Conservation (phyloP, 2,329 filamentous ascomycete species). For the Fusarium sp. region DNA sequence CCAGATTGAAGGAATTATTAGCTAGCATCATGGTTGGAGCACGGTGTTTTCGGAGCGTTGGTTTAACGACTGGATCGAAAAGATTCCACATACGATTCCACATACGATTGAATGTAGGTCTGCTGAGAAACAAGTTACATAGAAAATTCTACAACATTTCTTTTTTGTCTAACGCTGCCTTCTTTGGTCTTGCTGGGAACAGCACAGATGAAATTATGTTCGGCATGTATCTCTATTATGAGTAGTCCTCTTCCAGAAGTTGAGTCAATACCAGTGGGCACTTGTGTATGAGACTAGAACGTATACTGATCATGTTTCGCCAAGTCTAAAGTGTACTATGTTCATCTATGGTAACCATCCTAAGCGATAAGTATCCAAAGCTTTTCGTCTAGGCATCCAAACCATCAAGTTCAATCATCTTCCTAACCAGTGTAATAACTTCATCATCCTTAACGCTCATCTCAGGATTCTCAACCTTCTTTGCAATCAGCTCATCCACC, state of each 20-base stretch:
- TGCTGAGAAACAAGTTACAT: slow-evolving; percentile 28
- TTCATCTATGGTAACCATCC: neutral
- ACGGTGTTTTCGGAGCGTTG: slow-evolving; percentile 48
- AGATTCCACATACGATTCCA: slow-evolving; percentile 28
- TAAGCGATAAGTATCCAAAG: neutral
- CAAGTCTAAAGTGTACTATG: neutral
- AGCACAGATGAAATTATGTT: neutral
- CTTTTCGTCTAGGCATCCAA: slow-evolving; percentile 69
- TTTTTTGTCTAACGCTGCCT: neutral
- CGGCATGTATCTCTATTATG: neutral
- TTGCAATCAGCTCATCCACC: slow-evolving; percentile 85
- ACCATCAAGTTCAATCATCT: slow-evolving; percentile 89
- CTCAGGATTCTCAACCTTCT: slow-evolving; percentile 81
- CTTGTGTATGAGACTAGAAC: too few species aligned
- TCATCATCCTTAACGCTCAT: slow-evolving; percentile 69
- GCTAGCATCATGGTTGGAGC: slow-evolving; percentile 43
- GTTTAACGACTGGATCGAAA: slow-evolving; percentile 31
- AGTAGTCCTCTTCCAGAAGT: neutral
- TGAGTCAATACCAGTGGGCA: neutral
- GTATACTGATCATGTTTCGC: neutral
- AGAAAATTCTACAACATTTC: slow-evolving; percentile 4
- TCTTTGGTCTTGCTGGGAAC: neutral
- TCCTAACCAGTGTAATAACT: slow-evolving; percentile 81
- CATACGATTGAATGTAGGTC: slow-evolving; percentile 30
- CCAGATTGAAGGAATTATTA: slow-evolving; percentile 4